Conservation (phyloP, 1,139 yeast genomes). For the Taphrina deformans region DNA sequence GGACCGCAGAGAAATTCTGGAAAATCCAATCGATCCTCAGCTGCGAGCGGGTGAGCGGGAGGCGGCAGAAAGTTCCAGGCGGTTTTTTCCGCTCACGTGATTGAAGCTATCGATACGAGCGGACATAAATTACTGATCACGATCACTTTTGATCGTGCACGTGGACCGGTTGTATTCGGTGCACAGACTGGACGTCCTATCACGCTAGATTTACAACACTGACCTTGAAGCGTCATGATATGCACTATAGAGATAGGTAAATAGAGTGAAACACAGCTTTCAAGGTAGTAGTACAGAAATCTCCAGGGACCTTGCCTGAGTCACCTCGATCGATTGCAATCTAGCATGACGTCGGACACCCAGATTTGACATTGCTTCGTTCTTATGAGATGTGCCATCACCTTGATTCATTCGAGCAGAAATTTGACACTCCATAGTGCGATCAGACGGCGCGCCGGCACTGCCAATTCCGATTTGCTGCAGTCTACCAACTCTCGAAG, state of each 20-base stretch:
- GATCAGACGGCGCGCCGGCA: too few relatives aligned
- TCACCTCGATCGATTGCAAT: background rate
- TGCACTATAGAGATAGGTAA: too few relatives aligned
- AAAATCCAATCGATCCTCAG: background rate
- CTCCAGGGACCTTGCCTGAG: background rate
- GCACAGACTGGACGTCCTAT: too few relatives aligned
- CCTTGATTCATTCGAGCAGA: too few relatives aligned
- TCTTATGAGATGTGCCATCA: too few relatives aligned
- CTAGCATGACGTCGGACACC: background rate
- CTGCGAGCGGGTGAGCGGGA: background rate
- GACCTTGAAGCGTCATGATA: too few relatives aligned
- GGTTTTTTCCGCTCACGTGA: background rate
- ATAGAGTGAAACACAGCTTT: too few relatives aligned
- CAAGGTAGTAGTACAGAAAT: too few relatives aligned
- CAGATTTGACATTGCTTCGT: background rate
- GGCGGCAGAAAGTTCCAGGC: conserved; percentile 9
- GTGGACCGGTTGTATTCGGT: too few relatives aligned
- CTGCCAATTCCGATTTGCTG: too few relatives aligned
- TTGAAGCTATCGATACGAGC: background rate
- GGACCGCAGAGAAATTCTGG: background rate
- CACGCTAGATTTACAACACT: too few relatives aligned
- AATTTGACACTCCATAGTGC: too few relatives aligned
- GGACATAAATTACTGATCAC: background rate
- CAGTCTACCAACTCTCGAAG: background rate
- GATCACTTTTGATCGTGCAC: background rate